phyloP scores from a whole-genome alignment of 768 basidiomycete genomes.

The Mycena alexandri region DNA sequence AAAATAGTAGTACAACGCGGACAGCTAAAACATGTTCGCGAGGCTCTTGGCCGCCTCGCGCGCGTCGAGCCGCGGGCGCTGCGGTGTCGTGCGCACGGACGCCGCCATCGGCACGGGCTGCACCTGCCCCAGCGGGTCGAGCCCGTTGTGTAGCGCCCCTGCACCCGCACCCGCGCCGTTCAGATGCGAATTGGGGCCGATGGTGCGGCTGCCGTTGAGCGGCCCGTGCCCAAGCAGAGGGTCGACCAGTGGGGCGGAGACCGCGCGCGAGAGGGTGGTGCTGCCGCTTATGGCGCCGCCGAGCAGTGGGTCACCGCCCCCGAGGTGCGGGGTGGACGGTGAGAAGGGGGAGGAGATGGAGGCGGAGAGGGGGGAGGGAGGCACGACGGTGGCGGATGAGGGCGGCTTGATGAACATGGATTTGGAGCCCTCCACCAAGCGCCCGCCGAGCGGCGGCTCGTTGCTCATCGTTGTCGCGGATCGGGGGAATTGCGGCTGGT shows the following conservation, averaged over 20 bases:
- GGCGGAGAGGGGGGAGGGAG: slow-evolving; percentile 49
- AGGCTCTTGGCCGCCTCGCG: slow-evolving; percentile 90
- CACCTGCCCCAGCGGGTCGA: slow-evolving; percentile 77
- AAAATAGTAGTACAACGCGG: slow-evolving; percentile 1
- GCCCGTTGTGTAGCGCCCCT: slow-evolving; percentile 43
- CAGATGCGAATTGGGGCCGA: background rate
- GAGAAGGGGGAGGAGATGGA: slow-evolving; percentile 53
- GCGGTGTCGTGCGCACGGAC: slow-evolving; percentile 80
- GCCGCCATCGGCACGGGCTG: slow-evolving; percentile 75
- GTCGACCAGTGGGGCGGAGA: slow-evolving; percentile 50
- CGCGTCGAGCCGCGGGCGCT: slow-evolving; percentile 83
- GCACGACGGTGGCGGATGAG: slow-evolving; percentile 47
- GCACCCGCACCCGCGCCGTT: slow-evolving; percentile 39
- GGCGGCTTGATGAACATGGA: slow-evolving; percentile 82
- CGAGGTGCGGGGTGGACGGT: slow-evolving; percentile 34
- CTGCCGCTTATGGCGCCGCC: slow-evolving; percentile 33
- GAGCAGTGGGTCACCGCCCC: slow-evolving; percentile 53
- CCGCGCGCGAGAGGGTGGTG: slow-evolving; percentile 30
- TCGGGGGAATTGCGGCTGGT: slow-evolving; percentile 46
- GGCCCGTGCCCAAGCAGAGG: slow-evolving; percentile 33
- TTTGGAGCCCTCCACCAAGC: slow-evolving; percentile 79
- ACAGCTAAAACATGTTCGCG: slow-evolving; percentile 83
- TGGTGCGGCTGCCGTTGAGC: slow-evolving; percentile 23
- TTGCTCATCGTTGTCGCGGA: slow-evolving; percentile 41
- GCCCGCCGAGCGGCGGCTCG: slow-evolving; percentile 71